phyloP scores from a whole-genome alignment of 768 basidiomycete genomes.

The Phylloporus arenicola region DNA sequence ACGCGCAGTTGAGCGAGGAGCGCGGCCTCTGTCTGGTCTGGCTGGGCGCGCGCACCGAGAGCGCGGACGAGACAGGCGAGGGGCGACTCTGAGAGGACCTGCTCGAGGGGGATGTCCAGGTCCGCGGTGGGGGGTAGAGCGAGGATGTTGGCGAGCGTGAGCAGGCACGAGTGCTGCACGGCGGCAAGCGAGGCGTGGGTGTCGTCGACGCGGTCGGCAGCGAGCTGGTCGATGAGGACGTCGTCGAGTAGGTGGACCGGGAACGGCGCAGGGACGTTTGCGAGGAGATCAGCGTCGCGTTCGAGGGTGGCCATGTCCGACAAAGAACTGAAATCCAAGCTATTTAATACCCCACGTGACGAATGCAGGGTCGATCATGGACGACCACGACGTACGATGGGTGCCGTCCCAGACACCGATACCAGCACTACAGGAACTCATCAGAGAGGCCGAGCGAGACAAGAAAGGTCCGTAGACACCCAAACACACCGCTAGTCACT shows the following conservation, averaged over 20 bases:
- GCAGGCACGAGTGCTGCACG: slow-evolving; percentile 70
- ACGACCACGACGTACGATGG: slow-evolving; percentile 21
- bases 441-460: slow-evolving; percentile 25
- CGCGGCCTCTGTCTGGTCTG: slow-evolving; percentile 37
- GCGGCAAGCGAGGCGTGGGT: slow-evolving; percentile 61
- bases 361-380: slow-evolving; percentile 12
- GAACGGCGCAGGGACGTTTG: slow-evolving; percentile 20
- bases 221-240: slow-evolving; percentile 20
- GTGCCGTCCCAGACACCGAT: slow-evolving; percentile 23
- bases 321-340: not conserved
- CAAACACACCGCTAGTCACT: not conserved
- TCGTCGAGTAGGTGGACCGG: slow-evolving; percentile 15
- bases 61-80: slow-evolving; percentile 17
- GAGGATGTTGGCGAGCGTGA: slow-evolving; percentile 67
- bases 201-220: slow-evolving; percentile 18
- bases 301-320: slow-evolving; percentile 26
- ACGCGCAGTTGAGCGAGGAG: slow-evolving; percentile 56
- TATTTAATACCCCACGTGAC: slow-evolving; percentile 16
- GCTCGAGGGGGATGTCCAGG: slow-evolving; percentile 5
- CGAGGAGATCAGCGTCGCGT: slow-evolving; percentile 7
- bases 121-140: slow-evolving; percentile 27
- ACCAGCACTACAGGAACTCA: slow-evolving; percentile 21
- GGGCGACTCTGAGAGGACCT: slow-evolving; percentile 13
- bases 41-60: slow-evolving; percentile 13
- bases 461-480: slow-evolving; percentile 14